Conservation (phyloP, 1,284 basidiomycete genomes). For the Grifola frondosa region DNA sequence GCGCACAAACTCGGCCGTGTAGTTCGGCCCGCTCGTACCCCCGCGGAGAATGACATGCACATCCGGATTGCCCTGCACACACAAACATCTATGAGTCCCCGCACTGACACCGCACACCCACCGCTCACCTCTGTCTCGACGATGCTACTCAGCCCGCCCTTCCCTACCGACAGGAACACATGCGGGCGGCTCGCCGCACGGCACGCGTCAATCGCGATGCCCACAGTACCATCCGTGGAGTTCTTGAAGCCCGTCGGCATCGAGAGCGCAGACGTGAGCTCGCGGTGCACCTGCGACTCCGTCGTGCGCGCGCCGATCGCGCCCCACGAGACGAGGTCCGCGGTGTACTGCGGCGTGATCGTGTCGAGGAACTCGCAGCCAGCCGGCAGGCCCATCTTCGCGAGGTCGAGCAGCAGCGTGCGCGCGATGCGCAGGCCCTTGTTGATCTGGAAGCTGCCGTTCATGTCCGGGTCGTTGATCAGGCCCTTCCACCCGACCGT, state of each 20-base stretch:
- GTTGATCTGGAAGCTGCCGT: slow-evolving; percentile 91
- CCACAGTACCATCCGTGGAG: slow-evolving; percentile 74
- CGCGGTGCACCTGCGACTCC: slow-evolving; percentile 95
- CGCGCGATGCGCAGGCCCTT: slow-evolving; percentile 92
- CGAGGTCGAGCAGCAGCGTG: slow-evolving; percentile 83
- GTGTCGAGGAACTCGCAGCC: slow-evolving; percentile 91
- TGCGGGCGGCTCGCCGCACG: slow-evolving; percentile 84
- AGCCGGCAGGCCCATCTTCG: slow-evolving; percentile 81
- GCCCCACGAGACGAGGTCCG: slow-evolving; percentile 96
- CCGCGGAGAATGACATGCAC: slow-evolving; percentile 93
- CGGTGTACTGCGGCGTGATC: slow-evolving; percentile 91
- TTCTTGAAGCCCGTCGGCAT: slow-evolving; percentile 90
- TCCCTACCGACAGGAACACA: slow-evolving; percentile 91
- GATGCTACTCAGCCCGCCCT: slow-evolving; percentile 89
- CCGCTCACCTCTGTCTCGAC: slow-evolving; percentile 79
- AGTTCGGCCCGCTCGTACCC: slow-evolving; percentile 86
- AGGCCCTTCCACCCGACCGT: slow-evolving; percentile 99
- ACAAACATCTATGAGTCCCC: slow-evolving; percentile 3
- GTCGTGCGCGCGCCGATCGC: slow-evolving; percentile 97
- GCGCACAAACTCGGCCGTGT: slow-evolving; percentile 73
- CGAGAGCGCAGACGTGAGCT: slow-evolving; percentile 80
- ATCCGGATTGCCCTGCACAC: slow-evolving; percentile 73
- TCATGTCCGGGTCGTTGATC: slow-evolving; percentile 92
- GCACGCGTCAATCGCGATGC: slow-evolving; percentile 90
- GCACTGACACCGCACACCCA: slow-evolving; percentile 13